Evolutionary conservation across 495 filamentous ascomycete genomes (phyloP).

Genomic region (Ramalina intermedia): DNA sequence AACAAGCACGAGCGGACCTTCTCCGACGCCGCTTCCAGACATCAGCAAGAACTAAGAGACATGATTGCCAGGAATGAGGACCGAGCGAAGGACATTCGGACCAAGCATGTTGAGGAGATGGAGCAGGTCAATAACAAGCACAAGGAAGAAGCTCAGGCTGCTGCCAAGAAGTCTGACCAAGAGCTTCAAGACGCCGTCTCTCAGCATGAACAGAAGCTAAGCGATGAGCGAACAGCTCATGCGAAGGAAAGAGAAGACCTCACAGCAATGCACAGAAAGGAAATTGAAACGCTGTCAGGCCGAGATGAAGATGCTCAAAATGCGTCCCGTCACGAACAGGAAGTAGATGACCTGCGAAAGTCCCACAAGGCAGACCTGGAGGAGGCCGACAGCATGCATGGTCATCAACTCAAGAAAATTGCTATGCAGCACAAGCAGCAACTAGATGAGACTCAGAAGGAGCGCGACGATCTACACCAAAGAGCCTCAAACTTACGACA

Average conservation of each 20-base stretch:
- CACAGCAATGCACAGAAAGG: background rate
- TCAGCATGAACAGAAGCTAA: constrained; percentile 2
- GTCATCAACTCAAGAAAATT: constrained; percentile 3
- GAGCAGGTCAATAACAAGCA: background rate
- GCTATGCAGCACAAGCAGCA: constrained; percentile 5
- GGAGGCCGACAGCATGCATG: background rate
- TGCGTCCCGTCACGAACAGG: background rate
- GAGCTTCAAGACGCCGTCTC: background rate
- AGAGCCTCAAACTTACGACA: background rate
- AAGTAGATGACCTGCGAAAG: background rate
- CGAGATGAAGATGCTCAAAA: background rate
- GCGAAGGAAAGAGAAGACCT: background rate
- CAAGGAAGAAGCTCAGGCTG: constrained; percentile 1
- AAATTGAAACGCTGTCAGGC: constrained; percentile 1
- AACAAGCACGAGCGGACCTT: background rate
- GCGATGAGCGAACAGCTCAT: background rate
- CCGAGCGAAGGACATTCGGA: background rate
- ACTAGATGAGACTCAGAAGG: background rate
- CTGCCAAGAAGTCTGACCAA: background rate
- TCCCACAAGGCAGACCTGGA: background rate
- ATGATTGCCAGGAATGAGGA: constrained; percentile 3
- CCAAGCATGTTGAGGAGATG: background rate
- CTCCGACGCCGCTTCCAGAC: background rate
- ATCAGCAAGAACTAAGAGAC: constrained; percentile 5
- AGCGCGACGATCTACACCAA: background rate